Evolutionary conservation across 768 basidiomycete species (phyloP).

Genomic region (Lenzites betulinus): DNA sequence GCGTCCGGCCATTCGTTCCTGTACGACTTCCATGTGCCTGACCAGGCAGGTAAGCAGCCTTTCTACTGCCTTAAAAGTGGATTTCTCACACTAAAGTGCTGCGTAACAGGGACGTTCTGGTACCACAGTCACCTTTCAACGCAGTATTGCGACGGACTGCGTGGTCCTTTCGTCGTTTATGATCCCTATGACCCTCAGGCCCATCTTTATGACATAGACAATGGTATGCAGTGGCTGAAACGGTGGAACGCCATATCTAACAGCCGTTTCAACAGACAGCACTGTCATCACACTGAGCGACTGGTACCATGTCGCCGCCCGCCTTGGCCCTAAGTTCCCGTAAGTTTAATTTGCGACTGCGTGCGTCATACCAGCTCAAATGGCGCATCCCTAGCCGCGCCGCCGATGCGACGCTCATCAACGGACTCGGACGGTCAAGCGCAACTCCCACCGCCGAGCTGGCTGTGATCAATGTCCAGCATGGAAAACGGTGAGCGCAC

Average conservation of each 20-base stretch:
- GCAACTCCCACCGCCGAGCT: neutral
- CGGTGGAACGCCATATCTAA: neutral
- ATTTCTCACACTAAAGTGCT: neutral
- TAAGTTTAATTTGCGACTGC: conserved; percentile 4
- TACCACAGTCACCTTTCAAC: conserved; percentile 41
- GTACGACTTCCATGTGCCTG: conserved; percentile 35
- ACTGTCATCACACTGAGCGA: conserved; percentile 47
- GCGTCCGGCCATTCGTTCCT: conserved; percentile 38
- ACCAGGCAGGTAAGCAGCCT: conserved; percentile 24
- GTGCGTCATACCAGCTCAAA: conserved; percentile 1
- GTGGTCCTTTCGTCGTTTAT: conserved; percentile 32
- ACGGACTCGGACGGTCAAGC: conserved; percentile 11
- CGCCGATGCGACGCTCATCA: conserved; percentile 25
- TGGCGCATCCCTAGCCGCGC: neutral
- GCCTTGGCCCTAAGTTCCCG: conserved; percentile 5
- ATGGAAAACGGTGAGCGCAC: conserved; percentile 12
- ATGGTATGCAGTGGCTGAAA: neutral
- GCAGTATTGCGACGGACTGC: conserved; percentile 42
- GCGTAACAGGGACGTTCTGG: conserved; percentile 25
- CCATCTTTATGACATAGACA: conserved; percentile 25
- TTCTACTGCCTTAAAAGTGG: neutral
- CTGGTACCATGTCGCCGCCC: conserved; percentile 35
- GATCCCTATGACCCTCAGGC: conserved; percentile 25
- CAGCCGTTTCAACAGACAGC: conserved; percentile 27
- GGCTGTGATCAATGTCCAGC: conserved; percentile 20